phyloP scores from a whole-genome alignment of 345 rosid genomes.

The Hypericum perforatum region DNA sequence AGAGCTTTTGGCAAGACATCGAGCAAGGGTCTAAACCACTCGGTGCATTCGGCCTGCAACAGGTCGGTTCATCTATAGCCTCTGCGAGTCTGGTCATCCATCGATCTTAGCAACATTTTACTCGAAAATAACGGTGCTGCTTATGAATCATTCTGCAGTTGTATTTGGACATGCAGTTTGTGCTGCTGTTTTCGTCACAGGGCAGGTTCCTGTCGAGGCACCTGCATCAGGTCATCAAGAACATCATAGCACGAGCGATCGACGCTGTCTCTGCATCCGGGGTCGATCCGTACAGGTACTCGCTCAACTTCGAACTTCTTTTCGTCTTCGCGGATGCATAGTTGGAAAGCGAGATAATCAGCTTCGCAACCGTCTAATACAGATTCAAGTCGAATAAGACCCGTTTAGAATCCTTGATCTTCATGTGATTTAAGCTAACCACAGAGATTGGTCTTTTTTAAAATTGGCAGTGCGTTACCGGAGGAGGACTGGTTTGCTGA shows the following conservation, averaged over 20 bases:
- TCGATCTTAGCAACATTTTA: neutral
- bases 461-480: slow-evolving; percentile 51
- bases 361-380: neutral
- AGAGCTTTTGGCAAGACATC: slow-evolving; percentile 77
- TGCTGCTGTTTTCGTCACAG: slow-evolving; percentile 71
- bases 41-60: slow-evolving; percentile 79
- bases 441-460: too few relatives aligned
- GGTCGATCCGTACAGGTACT: slow-evolving; percentile 62
- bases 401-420: too few relatives aligned
- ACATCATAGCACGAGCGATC: slow-evolving; percentile 76
- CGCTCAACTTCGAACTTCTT: too few relatives aligned
- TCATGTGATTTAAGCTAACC: too few relatives aligned
- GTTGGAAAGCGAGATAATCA: neutral
- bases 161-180: slow-evolving; percentile 92
- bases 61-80: slow-evolving; percentile 35
- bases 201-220: slow-evolving; percentile 80
- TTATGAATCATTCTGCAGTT: slow-evolving; percentile 40
- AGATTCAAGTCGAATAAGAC: neutral
- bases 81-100: neutral
- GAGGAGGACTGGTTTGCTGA: slow-evolving; percentile 97
- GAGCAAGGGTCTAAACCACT: slow-evolving; percentile 58
- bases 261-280: slow-evolving; percentile 65
- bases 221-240: slow-evolving; percentile 78
- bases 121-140: neutral
- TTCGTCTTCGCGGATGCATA: neutral